Percentiles rank a stretch among this genome's conserved stretches.
phyloP scores from a whole-genome alignment of 306 rosid species.

The Morella rubra region DNA sequence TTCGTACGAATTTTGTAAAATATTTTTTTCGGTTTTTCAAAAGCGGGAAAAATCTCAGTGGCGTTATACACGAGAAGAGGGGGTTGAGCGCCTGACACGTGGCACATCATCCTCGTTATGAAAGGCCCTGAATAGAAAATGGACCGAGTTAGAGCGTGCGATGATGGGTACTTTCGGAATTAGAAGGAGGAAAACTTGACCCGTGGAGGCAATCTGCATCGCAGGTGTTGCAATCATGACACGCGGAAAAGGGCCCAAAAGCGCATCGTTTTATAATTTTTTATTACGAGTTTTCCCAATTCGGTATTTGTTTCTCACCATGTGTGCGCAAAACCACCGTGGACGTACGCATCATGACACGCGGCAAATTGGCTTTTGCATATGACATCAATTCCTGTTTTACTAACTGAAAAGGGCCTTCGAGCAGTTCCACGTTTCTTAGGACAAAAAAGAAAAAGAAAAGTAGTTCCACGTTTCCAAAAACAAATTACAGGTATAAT shows the following conservation, averaged over 20 bases:
- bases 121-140: not conserved
- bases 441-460: too few relatives aligned
- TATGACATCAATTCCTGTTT: too few relatives aligned
- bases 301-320: not conserved
- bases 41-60: slow-evolving; percentile 45
- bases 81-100: slow-evolving; percentile 60
- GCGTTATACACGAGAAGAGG: slow-evolving; percentile 45
- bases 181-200: not conserved
- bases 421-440: too few relatives aligned
- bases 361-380: not conserved
- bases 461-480: too few relatives aligned
- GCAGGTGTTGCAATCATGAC: not conserved
- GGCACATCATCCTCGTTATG: slow-evolving; percentile 35
- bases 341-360: too few relatives aligned
- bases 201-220: not conserved
- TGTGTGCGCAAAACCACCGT: not conserved
- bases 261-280: too few relatives aligned
- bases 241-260: too few relatives aligned
- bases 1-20: slow-evolving; percentile 18
- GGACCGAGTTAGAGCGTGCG: not conserved
- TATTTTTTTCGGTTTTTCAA: slow-evolving; percentile 2
- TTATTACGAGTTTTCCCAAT: too few relatives aligned
- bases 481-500: too few relatives aligned
- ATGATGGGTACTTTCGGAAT: not conserved
- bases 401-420: too few relatives aligned